Evolutionary conservation across 257 asterid genomes (phyloP), one percentile per base, ranked within the genome.

Genomic region (Primulina huaijiensis): DNA sequence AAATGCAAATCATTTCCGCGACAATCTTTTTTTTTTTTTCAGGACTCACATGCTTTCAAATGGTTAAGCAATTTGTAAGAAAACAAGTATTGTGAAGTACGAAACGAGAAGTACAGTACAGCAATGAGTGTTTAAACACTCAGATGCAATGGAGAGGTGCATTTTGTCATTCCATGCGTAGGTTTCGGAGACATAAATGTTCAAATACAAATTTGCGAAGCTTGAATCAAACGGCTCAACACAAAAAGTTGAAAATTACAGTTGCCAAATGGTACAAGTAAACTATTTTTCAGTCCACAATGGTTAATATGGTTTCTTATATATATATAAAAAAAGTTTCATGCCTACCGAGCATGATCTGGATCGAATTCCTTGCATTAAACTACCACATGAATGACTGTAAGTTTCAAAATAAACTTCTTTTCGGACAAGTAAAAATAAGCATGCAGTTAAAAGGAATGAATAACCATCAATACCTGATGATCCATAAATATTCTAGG

Each of bases 401-500:
- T 50, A 50, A 50, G 16, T 35, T 23, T 12, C 50, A 34, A 25
- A 6, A 1, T 33, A 31, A 60, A 37, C 37, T 3, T 76, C 63
- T 33, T 27, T 33, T 40, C 20, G 70, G 23, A 63, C 27, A 67
- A 61, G 74, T 64, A 19, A 52, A 71, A 43, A 62, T 21, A 19
- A n/a, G 62, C 20, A 68, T 12, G 33, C 6, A 58, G 29, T 34
- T 21, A 31, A 35, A 11, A 69, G 8, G 52, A 6, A 59, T 10
- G 57, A 55, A 71, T 46, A 67, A 60, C 34, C 33, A 37, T 38
- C 46, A 62, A 60, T 66, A 92, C 98, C 97, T 87, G 98, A 78
- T 88, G 93, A 79, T 92, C 98, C 97, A 88, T 88, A 78, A 90
- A 92, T 65, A 92, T 87, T 82, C 97, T 81, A 7, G 98, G 98